Evolutionary conservation across 345 rosid species (phyloP).

Genomic region (Lepidium didymum): DNA sequence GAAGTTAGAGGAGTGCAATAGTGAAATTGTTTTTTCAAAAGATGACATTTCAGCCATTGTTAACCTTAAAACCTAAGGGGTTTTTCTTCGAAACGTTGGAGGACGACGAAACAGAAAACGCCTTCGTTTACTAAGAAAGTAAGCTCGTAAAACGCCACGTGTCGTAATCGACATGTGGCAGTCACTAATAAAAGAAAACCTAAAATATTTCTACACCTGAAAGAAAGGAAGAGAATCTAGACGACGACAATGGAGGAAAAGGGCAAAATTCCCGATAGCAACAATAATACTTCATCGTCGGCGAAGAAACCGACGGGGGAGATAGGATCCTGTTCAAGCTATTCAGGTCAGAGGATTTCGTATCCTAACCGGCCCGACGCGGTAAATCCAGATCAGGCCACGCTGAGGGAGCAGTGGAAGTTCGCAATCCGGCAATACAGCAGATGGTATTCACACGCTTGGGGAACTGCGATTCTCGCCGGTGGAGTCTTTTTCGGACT

Average conservation of each 20-base stretch:
- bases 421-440: slow-evolving; percentile 71
- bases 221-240: background rate
- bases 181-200: background rate
- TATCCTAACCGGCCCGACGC: slow-evolving; percentile 61
- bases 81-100: background rate
- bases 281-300: background rate
- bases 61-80: too few species aligned
- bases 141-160: background rate
- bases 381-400: slow-evolving; percentile 61
- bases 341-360: slow-evolving; percentile 36
- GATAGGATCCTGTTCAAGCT: slow-evolving; percentile 16
- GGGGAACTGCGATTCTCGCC: slow-evolving; percentile 91
- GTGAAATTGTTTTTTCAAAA: too few species aligned
- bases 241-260: slow-evolving; percentile 10
- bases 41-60: too few species aligned
- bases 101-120: background rate
- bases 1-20: too few species aligned
- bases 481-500: slow-evolving; percentile 76
- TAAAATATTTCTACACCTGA: background rate
- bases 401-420: slow-evolving; percentile 83
- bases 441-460: slow-evolving; percentile 76
- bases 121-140: background rate
- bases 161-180: background rate
- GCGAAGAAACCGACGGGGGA: slow-evolving; percentile 24
- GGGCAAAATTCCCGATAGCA: slow-evolving; percentile 5